Conservation (phyloP, 176 grass and related monocot species). For the Luzula sylvatica region DNA sequence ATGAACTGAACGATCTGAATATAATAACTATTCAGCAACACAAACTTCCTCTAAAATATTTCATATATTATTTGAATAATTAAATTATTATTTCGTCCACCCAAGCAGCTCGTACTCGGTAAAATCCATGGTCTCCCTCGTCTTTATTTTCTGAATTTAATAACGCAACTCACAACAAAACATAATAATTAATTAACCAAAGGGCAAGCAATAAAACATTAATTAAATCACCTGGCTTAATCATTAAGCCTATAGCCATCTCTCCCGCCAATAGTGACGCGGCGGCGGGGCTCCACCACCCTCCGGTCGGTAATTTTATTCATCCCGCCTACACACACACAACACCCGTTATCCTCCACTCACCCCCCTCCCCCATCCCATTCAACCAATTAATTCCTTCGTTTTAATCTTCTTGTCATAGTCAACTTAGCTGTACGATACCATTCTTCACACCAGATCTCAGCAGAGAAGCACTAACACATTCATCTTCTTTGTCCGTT, state of each 20-base stretch:
- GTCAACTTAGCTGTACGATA: background rate
- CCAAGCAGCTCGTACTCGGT: no score
- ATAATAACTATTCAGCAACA: no score
- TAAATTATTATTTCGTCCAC: no score
- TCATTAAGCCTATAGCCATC: background rate
- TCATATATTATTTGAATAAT: no score
- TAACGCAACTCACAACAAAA: no score
- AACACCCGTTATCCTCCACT: background rate
- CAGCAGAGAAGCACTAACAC: background rate
- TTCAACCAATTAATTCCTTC: background rate
- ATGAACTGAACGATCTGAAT: no score
- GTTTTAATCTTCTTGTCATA: background rate
- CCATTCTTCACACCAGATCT: background rate
- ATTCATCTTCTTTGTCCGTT: background rate
- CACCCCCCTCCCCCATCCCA: background rate
- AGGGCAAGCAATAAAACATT: slow-evolving; percentile 4
- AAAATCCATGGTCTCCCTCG: no score
- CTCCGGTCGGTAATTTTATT: no score
- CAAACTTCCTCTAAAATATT: no score
- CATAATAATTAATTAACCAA: background rate
- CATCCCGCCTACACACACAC: no score
- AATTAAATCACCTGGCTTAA: slow-evolving; percentile 3
- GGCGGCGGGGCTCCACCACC: background rate
- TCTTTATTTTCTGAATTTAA: no score
- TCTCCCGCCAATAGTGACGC: slow-evolving; percentile 10